Base-by-base conservation (phyloP, 176 grass and related monocot species). In the Hsuehochloa calcarea region DNA sequence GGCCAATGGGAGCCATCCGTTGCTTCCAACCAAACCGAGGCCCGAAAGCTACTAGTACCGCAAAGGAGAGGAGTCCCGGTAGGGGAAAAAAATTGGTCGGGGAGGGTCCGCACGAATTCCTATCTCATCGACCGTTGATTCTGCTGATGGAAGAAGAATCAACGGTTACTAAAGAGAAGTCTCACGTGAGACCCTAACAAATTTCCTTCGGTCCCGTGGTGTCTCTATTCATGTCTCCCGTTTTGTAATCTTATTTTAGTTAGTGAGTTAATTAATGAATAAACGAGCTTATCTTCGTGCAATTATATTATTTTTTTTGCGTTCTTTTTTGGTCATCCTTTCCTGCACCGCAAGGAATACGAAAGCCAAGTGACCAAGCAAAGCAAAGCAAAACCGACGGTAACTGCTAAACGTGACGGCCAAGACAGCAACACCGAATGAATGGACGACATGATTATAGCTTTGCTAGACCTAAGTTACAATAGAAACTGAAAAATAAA, bases 291-390 rank as follows among this genome's bases (percentile, higher is more conserved):
- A 17, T 62, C 65, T 62, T 38, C 61, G 51, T 47, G 65, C 17
- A 45, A 1, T 40, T 19, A 9, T 37, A 52, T 37, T 16, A 2
- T 49, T 51, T 10, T 51, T 10, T 55, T 7, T 17, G 8, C 25
- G 3, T 58, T 45, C 0, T 19, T 47, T 38, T 23, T 5, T 71
- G 41, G 41, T 69, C 79, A 69, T 60, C 13, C 85, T 82, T 82
- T 40, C 63, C 27, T 65, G 70, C 29, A 27, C 73, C 51, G 62
- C 72, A 82, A 87, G 79, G 71, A 61, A 87, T 74, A 62, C 15
- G 71, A 87, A 60, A 69, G 20, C 61, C 62, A 76, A 20, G 70
- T 39, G 43, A 58, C 29, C 17, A 87, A 87, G 86, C 70, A 87
- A 82, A 87, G 86, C 70, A 87, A 82, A 75, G 61, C 61, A 25